Evolutionary conservation across 2,329 filamentous ascomycete genomes (phyloP).

Genomic region (Cytospora leucostoma): DNA sequence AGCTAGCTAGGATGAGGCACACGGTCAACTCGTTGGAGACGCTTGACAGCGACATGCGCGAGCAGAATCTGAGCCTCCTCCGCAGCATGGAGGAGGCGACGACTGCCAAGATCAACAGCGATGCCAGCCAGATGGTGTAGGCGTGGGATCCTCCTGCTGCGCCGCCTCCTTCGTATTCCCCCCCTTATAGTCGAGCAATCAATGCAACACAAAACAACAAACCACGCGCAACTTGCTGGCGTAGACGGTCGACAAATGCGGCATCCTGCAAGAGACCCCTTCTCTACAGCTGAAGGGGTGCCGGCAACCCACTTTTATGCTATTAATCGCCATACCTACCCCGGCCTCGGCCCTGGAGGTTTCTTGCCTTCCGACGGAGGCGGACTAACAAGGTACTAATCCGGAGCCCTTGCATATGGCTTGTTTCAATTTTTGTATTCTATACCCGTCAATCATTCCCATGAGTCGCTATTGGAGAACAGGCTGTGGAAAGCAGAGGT

Average conservation of each 20-base stretch:
- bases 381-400: background rate
- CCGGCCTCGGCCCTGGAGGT: slow-evolving; percentile 9
- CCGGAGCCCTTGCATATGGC: background rate
- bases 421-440: slow-evolving; percentile 1
- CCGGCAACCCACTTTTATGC: slow-evolving; percentile 15
- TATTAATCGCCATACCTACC: slow-evolving; percentile 23
- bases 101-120: slow-evolving; percentile 20
- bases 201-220: slow-evolving; percentile 15
- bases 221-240: slow-evolving; percentile 4
- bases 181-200: slow-evolving; percentile 12
- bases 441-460: slow-evolving; percentile 20
- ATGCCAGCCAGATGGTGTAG: slow-evolving; percentile 24
- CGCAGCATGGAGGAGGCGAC: slow-evolving; percentile 26
- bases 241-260: slow-evolving; percentile 1
- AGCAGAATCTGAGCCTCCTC: slow-evolving; percentile 25
- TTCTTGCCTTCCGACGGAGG: background rate
- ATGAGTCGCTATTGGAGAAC: slow-evolving; percentile 4
- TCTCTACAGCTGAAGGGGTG: slow-evolving; percentile 18
- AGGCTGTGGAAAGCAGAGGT: slow-evolving; percentile 3
- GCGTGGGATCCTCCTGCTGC: background rate
- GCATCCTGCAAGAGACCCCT: slow-evolving; percentile 8
- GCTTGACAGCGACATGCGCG: slow-evolving; percentile 27
- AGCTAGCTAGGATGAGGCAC: slow-evolving; percentile 28
- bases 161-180: slow-evolving; percentile 1
- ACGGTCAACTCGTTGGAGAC: slow-evolving; percentile 25